Conservation (phyloP, 768 basidiomycete genomes). For the Leucogyrophana mollusca region DNA sequence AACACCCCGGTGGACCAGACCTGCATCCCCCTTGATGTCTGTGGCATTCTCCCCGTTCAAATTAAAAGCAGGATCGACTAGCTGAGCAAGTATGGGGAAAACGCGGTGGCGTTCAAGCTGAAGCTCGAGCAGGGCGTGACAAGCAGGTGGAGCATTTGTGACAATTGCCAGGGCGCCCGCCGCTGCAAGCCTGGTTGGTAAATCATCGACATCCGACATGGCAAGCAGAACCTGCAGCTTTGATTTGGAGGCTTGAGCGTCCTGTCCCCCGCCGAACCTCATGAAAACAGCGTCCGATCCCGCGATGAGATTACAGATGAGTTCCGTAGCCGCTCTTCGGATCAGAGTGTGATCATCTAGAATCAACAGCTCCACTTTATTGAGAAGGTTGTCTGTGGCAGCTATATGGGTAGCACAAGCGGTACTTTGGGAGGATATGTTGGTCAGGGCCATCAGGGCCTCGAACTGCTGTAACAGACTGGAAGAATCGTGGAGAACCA, state of each 20-base stretch:
- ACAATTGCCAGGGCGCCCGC: slow-evolving; percentile 87
- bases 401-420: slow-evolving; percentile 69
- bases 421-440: slow-evolving; percentile 78
- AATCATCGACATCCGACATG: slow-evolving; percentile 83
- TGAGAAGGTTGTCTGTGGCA: slow-evolving; percentile 54
- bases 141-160: slow-evolving; percentile 59
- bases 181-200: slow-evolving; percentile 84
- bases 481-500: slow-evolving; percentile 69
- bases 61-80: slow-evolving; percentile 58
- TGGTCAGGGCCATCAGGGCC: slow-evolving; percentile 94
- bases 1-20: slow-evolving; percentile 75
- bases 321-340: slow-evolving; percentile 84
- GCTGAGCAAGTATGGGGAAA: slow-evolving; percentile 61
- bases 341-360: slow-evolving; percentile 82
- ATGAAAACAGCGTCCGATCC: slow-evolving; percentile 77
- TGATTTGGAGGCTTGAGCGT: slow-evolving; percentile 44
- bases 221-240: slow-evolving; percentile 83
- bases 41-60: slow-evolving; percentile 34
- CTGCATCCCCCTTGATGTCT: slow-evolving; percentile 41
- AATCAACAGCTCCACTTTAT: slow-evolving; percentile 69
- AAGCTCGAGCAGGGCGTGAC: slow-evolving; percentile 58
- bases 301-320: slow-evolving; percentile 87
- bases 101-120: slow-evolving; percentile 64
- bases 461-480: slow-evolving; percentile 87
- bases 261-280: slow-evolving; percentile 56